Evolutionary conservation across 768 basidiomycete species (phyloP), one percentile per base, ranked within the genome.

Genomic region (Phlegmacium glaucopus): DNA sequence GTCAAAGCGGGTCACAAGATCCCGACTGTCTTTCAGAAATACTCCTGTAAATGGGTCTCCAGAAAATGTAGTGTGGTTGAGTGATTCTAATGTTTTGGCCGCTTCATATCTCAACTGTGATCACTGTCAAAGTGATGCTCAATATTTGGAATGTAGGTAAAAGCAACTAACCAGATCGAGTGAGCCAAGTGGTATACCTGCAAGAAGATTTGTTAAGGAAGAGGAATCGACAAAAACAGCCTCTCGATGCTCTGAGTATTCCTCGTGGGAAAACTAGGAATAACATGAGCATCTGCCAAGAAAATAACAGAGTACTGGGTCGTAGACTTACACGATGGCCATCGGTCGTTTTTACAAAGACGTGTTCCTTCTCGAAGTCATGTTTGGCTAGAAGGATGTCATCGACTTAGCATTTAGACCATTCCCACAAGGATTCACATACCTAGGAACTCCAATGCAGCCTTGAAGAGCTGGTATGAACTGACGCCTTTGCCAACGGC

Each of bases 401-500:
- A 41, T 15, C 12, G 12, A 36, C 37, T 30, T 3, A 17, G 29
- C 27, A 25, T 28, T n/a, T 12, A 36, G 17, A 8, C 12, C 11
- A n/a, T 26, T 2, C 8, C 16, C 26, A 32, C 18, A 39, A 16
- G 3, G 39, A 28, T 3, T 16, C 12, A 62, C 85, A 53, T 59
- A 93, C 93, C 79, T 17, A 97, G 62, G 58, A 94, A 85, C 61
- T 94, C 90, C 54, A 95, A 67, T 1, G 82, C 85, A 28, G 88
- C 91, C 55, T 87, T 80, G 64, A 97, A 87, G 25, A 95, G 72
- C 61, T 94, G 93, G 67, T 95, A 96, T 16, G 90, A 89, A 51
- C 90, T 94, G 55, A 97, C 61, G 2, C 92, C 89, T 47, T 77
- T 80, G 5, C 91, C 94, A 2, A 94, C 60, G 0, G 83, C 76